These are phyloP conservation scores for Boletus putidus DNA, from an alignment of 1,284 basidiomycete species.

Conservation along the genomic window DNA sequence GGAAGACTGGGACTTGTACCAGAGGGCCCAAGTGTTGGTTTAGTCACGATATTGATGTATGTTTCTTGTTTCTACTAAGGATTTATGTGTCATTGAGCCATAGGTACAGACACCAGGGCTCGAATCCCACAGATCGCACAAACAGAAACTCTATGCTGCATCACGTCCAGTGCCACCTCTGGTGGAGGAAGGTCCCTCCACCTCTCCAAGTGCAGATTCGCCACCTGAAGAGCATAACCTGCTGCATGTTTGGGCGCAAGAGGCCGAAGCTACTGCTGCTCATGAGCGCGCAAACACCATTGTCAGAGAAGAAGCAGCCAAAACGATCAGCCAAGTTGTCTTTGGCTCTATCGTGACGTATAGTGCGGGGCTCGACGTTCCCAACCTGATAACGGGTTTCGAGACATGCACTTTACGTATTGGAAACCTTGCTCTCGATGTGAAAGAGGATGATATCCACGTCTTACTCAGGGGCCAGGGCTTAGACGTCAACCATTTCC, in stretches of 20 bases:
- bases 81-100: neutral
- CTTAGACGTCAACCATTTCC: constrained; percentile 36
- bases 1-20: constrained; percentile 36
- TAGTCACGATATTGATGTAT: constrained; percentile 29
- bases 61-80: constrained; percentile 9
- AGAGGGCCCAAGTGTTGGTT: constrained; percentile 33
- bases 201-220: neutral
- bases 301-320: constrained; percentile 40
- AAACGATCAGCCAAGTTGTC: constrained; percentile 44
- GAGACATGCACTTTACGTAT: constrained; percentile 49
- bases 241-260: neutral
- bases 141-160: neutral
- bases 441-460: constrained; percentile 41
- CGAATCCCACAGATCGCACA: neutral
- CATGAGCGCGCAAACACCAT: constrained; percentile 19
- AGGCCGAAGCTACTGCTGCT: constrained; percentile 12
- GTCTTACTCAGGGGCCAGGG: constrained; percentile 44
- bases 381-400: constrained; percentile 47
- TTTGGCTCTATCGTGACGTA: constrained; percentile 50
- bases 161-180: neutral
- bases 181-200: neutral
- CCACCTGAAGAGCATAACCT: neutral
- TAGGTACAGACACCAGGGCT: constrained; percentile 8
- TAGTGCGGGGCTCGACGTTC: constrained; percentile 47
- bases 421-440: constrained; percentile 43